Evolutionary conservation across 2,329 filamentous ascomycete genomes (phyloP).

Genomic region (Arthrobotrys megalospora): DNA sequence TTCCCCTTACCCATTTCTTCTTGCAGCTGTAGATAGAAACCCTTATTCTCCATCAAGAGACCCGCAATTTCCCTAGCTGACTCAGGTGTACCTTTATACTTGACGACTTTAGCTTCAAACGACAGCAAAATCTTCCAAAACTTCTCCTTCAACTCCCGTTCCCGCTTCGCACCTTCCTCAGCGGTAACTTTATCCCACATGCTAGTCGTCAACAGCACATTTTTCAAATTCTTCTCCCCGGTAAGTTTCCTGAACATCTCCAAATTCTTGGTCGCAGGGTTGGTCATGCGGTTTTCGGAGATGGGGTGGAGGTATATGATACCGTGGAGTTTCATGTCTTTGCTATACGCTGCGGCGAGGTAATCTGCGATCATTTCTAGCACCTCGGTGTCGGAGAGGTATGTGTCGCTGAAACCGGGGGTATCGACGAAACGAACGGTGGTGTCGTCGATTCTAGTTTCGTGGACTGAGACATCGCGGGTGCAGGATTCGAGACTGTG

Average conservation of each 20-base stretch:
- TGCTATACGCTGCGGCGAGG: constrained; percentile 66
- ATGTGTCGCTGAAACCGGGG: constrained; percentile 70
- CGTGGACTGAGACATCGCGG: constrained; percentile 45
- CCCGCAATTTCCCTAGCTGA: constrained; percentile 57
- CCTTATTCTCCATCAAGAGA: constrained; percentile 79
- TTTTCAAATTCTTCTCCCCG: constrained; percentile 67
- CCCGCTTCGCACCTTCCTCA: constrained; percentile 61
- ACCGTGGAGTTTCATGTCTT: constrained; percentile 67
- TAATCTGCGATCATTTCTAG: constrained; percentile 68
- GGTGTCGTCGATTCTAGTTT: constrained; percentile 50
- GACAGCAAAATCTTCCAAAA: constrained; percentile 63
- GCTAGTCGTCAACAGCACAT: constrained; percentile 69
- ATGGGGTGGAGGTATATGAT: constrained; percentile 71
- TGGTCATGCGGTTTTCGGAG: constrained; percentile 68
- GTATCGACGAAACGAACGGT: constrained; percentile 69
- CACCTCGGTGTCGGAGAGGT: constrained; percentile 69
- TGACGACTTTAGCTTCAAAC: constrained; percentile 56
- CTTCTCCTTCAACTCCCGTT: constrained; percentile 61
- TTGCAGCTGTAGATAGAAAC: constrained; percentile 91
- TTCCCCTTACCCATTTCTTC: constrained; percentile 86
- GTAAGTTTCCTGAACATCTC: constrained; percentile 69
- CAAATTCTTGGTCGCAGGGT: constrained; percentile 67
- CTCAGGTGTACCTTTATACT: constrained; percentile 61
- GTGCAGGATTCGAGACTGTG: constrained; percentile 66
- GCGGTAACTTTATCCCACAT: constrained; percentile 67